Base-by-base conservation (phyloP, 2,329 filamentous ascomycete species). In the Penicillium glabrum region DNA sequence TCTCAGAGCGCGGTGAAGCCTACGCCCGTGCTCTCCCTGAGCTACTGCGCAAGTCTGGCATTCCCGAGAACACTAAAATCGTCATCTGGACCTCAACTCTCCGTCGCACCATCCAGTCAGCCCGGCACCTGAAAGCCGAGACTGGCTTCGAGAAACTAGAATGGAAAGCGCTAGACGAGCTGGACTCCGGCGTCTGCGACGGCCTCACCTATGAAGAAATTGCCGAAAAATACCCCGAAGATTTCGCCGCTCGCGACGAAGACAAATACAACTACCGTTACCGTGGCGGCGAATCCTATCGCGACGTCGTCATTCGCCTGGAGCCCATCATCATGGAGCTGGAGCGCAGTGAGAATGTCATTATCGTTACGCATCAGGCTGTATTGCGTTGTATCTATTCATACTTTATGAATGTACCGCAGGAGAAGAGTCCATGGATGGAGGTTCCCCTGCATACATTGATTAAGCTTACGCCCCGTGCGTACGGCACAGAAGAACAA, bases 211-310 rank as follows among this genome's bases (percentile, higher is more conserved):
- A 97, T 74, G 90, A 91, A 69, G 89, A 99, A 72, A 98, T 99
- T 71, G 91, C 95, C 69, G 86, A 96, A 68, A 80, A 84, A 53
- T 98, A 91, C 72, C 95, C 95, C 0, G 93, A 97, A 65, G 95
- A 99, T 78, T 99, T 99, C 78, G 86, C 87, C 49, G 92, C 93
- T 33, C 91, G 95, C 61, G 95, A 99, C 75, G 91, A 96, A 65
- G 95, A 99, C 82, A 99, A 99, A 77, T 98, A 98, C 85, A 98
- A 99, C 80, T 99, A 99, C 79, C 91, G 95, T 56, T 99, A 99
- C 77, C 89, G 95, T 5, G 95, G 95, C 61, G 95, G 95, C 53
- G 95, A 99, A 78, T 96, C 90, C 59, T 90, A 99, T 75, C 90
- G 93, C 54, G 95, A 99, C 70, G 93, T 99, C 1, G 95, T 99